phyloP scores from a whole-genome alignment of 2,329 filamentous ascomycete genomes.

The Claviceps humidiphila region DNA sequence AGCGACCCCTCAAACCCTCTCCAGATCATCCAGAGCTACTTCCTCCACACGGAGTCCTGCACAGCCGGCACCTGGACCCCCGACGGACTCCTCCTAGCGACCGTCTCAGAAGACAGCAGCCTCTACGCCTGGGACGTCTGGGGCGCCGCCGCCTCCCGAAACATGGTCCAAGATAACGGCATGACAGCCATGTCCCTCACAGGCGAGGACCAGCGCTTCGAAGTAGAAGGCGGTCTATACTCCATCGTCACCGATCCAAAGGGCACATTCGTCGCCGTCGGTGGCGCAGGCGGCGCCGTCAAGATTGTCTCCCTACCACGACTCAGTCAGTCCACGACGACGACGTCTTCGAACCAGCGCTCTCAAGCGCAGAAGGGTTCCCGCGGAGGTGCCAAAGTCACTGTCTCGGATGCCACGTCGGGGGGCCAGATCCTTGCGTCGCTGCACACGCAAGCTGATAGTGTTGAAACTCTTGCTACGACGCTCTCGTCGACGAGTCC shows the following conservation, averaged over 20 bases:
- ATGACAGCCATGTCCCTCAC: slow-evolving; percentile 65
- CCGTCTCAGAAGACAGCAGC: slow-evolving; percentile 76
- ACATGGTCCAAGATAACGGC: slow-evolving; percentile 37
- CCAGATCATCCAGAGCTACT: slow-evolving; percentile 80
- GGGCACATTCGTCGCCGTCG: slow-evolving; percentile 68
- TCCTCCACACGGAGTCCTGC: slow-evolving; percentile 73
- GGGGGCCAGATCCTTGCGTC: slow-evolving; percentile 61
- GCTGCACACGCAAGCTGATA: slow-evolving; percentile 60
- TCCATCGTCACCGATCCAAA: slow-evolving; percentile 72
- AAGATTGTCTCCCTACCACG: slow-evolving; percentile 76
- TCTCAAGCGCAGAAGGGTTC: background rate
- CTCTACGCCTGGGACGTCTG: slow-evolving; percentile 91
- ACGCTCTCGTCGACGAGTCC: slow-evolving; percentile 23
- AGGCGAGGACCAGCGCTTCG: slow-evolving; percentile 74
- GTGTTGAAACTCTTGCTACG: slow-evolving; percentile 67
- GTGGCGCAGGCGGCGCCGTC: slow-evolving; percentile 77
- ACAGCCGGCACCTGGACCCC: slow-evolving; percentile 86
- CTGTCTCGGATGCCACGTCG: slow-evolving; percentile 22
- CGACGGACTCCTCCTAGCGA: slow-evolving; percentile 75
- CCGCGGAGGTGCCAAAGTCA: slow-evolving; percentile 16
- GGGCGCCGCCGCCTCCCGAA: slow-evolving; percentile 54
- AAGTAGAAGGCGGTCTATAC: slow-evolving; percentile 82
- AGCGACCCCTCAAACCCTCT: slow-evolving; percentile 47
- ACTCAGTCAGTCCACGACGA: slow-evolving; percentile 17
- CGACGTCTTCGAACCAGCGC: slow-evolving; percentile 1